Percentiles rank a stretch among this genome's conserved stretches.
Conservation (phyloP, 2,329 filamentous ascomycete genomes). For the Penicillium sp. region DNA sequence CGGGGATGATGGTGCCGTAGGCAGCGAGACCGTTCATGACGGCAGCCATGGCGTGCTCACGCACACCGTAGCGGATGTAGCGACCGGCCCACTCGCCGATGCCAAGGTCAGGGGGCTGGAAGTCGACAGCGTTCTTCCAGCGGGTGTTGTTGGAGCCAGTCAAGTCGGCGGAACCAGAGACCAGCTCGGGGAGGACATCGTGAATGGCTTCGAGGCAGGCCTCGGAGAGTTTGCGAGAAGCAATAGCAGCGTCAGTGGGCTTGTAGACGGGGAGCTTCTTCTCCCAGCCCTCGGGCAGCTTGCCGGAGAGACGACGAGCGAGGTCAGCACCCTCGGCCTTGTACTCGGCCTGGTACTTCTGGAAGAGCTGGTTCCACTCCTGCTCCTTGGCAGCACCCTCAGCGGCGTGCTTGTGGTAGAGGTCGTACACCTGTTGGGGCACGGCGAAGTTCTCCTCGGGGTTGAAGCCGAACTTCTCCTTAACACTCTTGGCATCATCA, state of each 20-base stretch:
- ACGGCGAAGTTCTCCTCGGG: slow-evolving; percentile 89
- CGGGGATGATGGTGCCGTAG: slow-evolving; percentile 92
- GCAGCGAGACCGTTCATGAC: slow-evolving; percentile 74
- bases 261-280: slow-evolving; percentile 90
- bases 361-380: slow-evolving; percentile 91
- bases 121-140: slow-evolving; percentile 96
- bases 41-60: slow-evolving; percentile 51
- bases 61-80: slow-evolving; percentile 61
- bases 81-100: slow-evolving; percentile 88
- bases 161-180: slow-evolving; percentile 95
- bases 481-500: slow-evolving; percentile 89
- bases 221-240: slow-evolving; percentile 95
- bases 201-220: slow-evolving; percentile 85
- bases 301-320: slow-evolving; percentile 69
- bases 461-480: slow-evolving; percentile 94
- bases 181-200: slow-evolving; percentile 75
- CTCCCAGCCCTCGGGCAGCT: slow-evolving; percentile 95
- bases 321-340: slow-evolving; percentile 77
- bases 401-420: slow-evolving; percentile 77
- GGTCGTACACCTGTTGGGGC: slow-evolving; percentile 89
- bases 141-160: slow-evolving; percentile 98
- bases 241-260: slow-evolving; percentile 74
- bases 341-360: slow-evolving; percentile 78
- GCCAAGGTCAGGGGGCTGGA: slow-evolving; percentile 82
- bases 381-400: slow-evolving; percentile 85